Evolutionary conservation across 1,284 basidiomycete genomes (phyloP), one percentile per base, ranked within the genome.

Genomic region (Golubevia pallescens): DNA sequence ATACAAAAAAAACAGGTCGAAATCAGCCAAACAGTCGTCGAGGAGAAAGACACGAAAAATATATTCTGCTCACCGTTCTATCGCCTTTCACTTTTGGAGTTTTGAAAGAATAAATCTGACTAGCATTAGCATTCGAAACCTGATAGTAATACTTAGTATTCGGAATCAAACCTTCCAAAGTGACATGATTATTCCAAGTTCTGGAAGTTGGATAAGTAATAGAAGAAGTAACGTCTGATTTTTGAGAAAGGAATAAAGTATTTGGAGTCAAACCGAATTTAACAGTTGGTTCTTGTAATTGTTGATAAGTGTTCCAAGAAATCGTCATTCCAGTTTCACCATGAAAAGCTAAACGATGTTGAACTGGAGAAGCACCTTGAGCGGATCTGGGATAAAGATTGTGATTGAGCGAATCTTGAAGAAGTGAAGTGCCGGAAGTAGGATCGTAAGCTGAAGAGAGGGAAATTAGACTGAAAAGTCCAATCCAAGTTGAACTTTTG

Each of bases 121-220:
- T 13, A 13, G 7, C 13, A 6, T 21, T 21, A 13, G 20, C 6
- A 10, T 32, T 32, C 20, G 24, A 21, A 13, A 56, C 54, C 20
- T 34, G 10, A n/a, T 57, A 57, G 55, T 14, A 78, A 65, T 78
- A 78, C n/a, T 54, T 70, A 2, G 74, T 78, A 14, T 57, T 60
- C 13, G 76, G 70, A 14, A 60, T 5, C 23, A 78, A 68, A 51
- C 61, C 55, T 58, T 52, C 21, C 10, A 78, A 60, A 4, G 62
- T 28, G 54, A 78, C 76, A 19, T 66, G 66, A 61, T 78, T 73
- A 59, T 69, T 66, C 64, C 65, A 78, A 4, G 76, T 78, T 20
- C 74, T 64, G 4, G 72, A 75, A 57, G 76, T 74, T 1, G 69
- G 60, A 60, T 78, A 78, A 48, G 76, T 78, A 14, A 52, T 28